Conservation (phyloP, 2,329 filamentous ascomycete species). For the Talaromyces rugulosus region DNA sequence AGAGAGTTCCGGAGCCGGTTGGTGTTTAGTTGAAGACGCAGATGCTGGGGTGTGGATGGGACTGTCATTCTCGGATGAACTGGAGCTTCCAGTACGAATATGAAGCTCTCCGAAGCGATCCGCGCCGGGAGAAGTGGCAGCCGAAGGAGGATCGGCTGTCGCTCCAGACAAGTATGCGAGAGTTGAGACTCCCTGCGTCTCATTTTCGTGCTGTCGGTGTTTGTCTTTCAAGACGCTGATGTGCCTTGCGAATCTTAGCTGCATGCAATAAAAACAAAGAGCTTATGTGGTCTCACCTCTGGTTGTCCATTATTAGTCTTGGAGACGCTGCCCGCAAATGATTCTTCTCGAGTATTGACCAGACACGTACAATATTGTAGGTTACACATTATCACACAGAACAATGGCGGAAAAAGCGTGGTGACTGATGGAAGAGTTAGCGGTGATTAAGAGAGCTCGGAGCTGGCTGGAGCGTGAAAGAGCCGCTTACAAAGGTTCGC, state of each 20-base stretch:
- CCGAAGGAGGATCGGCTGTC: not conserved
- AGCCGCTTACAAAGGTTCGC: not conserved
- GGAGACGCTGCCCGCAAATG: not conserved
- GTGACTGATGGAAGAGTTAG: not conserved
- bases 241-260: not conserved
- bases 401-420: not conserved
- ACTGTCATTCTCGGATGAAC: not conserved
- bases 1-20: not conserved
- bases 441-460: not conserved
- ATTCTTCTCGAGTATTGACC: not conserved
- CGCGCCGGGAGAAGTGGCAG: not conserved
- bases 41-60: not conserved
- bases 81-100: not conserved
- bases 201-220: not conserved
- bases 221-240: not conserved
- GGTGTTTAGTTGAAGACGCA: not conserved
- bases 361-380: not conserved
- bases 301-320: not conserved
- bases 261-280: not conserved
- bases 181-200: not conserved
- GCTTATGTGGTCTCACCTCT: not conserved
- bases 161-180: not conserved
- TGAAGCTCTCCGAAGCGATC: not conserved
- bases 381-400: not conserved
- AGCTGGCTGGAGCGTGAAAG: not conserved